A percentile compares a stretch with the other conserved stretches of the same genome.
Evolutionary conservation across 805 yeast genomes (phyloP).

Genomic region (Lipomyces kockii): DNA sequence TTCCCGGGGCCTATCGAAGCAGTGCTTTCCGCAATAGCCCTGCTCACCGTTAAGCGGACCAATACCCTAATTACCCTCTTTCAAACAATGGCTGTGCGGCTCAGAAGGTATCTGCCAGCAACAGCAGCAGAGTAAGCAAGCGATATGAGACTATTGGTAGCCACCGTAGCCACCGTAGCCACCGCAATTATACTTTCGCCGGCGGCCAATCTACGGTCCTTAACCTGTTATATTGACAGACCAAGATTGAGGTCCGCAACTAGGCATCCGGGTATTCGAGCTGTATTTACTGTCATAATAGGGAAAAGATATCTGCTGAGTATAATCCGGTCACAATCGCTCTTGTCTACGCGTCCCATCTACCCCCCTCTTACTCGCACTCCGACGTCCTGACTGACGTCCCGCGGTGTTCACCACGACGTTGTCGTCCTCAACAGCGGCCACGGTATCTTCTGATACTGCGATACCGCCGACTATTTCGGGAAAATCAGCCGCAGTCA

Average conservation of each 20-base stretch:
- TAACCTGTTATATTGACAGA: not conserved
- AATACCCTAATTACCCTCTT: not conserved
- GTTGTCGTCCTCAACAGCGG: slow-evolving; percentile 6
- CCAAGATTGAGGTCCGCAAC: not conserved
- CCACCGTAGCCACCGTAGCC: no score
- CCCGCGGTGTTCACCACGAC: not conserved
- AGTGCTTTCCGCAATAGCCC: no score
- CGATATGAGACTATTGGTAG: not conserved
- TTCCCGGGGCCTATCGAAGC: no score
- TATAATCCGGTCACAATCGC: not conserved
- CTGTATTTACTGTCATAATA: not conserved
- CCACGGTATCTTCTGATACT: slow-evolving; percentile 3
- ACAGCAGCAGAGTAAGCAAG: not conserved
- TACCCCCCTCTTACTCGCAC: not conserved
- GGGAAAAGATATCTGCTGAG: not conserved
- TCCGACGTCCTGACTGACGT: not conserved
- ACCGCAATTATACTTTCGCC: no score
- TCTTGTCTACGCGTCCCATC: not conserved
- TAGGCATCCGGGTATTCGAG: not conserved
- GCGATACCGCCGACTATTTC: slow-evolving; percentile 3
- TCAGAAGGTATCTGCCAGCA: not conserved
- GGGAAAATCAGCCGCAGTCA: not conserved
- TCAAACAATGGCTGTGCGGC: not conserved
- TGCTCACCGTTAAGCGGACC: no score
- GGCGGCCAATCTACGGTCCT: no score